Conservation (phyloP, 441 rosid species). For the Rhodomyrtus psidioides region DNA sequence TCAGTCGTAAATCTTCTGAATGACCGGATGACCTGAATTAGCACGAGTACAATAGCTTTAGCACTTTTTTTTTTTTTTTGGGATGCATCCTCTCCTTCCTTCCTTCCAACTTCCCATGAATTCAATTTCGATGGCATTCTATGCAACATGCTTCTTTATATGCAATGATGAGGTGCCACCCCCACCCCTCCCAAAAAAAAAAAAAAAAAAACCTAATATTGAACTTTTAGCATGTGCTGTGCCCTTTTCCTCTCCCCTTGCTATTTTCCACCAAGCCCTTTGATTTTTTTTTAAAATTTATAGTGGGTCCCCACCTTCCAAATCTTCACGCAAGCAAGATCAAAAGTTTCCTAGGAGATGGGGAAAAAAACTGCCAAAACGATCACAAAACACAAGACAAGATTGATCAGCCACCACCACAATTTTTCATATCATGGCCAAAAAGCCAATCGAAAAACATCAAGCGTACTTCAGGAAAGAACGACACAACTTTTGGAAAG, state of each 20-base stretch:
- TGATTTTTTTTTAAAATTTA: background rate
- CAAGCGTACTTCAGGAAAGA: background rate
- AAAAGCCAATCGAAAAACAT: background rate
- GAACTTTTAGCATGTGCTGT: background rate
- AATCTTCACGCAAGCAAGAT: background rate
- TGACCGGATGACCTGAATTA: too few species aligned
- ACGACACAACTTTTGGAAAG: background rate
- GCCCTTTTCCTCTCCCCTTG: background rate
- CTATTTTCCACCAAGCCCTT: background rate
- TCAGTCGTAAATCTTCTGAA: too few species aligned
- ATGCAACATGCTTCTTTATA: background rate
- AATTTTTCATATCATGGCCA: background rate
- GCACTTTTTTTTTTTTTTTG: too few species aligned
- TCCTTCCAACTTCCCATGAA: background rate
- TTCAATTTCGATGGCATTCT: background rate
- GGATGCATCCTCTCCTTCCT: background rate
- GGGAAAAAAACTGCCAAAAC: background rate
- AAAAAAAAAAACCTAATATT: background rate
- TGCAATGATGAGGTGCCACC: background rate
- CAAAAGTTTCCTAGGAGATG: background rate
- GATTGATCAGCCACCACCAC: background rate
- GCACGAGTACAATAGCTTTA: too few species aligned
- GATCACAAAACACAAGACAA: background rate
- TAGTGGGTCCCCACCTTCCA: background rate
- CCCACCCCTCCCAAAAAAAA: too few species aligned